Evolutionary conservation across 305 asterid species (phyloP), one percentile per base, ranked within the genome.

Genomic region (Coffea humblotiana): DNA sequence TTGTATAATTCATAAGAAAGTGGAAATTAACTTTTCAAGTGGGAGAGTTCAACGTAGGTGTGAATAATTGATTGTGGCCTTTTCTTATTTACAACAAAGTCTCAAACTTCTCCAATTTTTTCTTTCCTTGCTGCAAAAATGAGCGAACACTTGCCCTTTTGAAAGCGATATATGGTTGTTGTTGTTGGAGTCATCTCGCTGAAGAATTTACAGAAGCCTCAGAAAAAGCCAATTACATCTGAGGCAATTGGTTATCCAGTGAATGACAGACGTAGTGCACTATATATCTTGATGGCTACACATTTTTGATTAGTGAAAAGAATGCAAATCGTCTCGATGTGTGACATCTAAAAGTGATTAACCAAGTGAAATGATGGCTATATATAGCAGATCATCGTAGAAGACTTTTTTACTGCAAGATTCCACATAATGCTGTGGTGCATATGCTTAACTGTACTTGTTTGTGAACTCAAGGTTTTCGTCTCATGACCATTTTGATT

Each of bases 41-140:
- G 27, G 8, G 21, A 27, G 43, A 27, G 43, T 65, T 11, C 13
- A 29, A 5, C 3, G 43, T 40, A 3, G 19, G 14, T 35, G 32
- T 23, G 67, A 29, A 3, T 23, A 51, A 51, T 18, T 47, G 51
- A 79, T 79, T 77, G 82, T 61, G 77, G 77, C 49, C 15, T 75
- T 75, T 15, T 47, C 27, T 63, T 13, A 72, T 21, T 47, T 79
- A 23, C 43, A 37, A 25, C 29, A 45, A 76, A n/a, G 79, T 43
- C 56, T 27, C 29, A 52, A 79, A 71, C 35, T 54, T 74, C 27
- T 58, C 25, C 60, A 15, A 37, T 75, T 51, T 12, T 40, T 75
- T 58, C 48, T 35, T 60, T 74, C 58, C 58, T 52, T 75, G 49
- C 21, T 19, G n/a, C 19, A 11, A 37, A 64, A 56, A 61, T 23